Percentiles rank a stretch among this genome's conserved stretches.
phyloP scores from a whole-genome alignment of 805 yeast genomes.

The Candida chauliodis region DNA sequence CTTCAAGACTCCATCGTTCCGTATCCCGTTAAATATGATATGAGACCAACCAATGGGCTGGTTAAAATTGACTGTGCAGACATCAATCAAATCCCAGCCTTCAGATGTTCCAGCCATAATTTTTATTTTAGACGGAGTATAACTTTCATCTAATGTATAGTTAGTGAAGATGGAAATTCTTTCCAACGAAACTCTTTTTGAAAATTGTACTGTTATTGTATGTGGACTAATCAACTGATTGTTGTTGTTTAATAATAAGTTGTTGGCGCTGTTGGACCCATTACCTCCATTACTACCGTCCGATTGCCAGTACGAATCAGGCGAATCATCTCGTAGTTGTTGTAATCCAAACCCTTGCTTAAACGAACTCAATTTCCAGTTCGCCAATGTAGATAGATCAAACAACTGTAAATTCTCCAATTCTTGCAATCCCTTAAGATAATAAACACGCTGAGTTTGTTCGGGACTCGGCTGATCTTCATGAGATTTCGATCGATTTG shows the following conservation, averaged over 20 bases:
- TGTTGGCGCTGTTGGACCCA: constrained; percentile 69
- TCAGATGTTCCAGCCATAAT: constrained; percentile 72
- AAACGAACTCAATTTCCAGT: constrained; percentile 77
- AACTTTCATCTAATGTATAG: constrained; percentile 76
- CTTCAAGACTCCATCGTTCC: constrained; percentile 56
- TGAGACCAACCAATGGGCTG: constrained; percentile 81
- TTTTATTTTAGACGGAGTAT: constrained; percentile 74
- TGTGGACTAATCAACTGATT: constrained; percentile 68
- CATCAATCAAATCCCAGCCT: constrained; percentile 70
- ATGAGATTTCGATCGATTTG: constrained; percentile 1
- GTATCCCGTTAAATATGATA: constrained; percentile 51
- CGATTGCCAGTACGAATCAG: constrained; percentile 85
- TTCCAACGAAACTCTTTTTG: constrained; percentile 68
- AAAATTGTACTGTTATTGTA: constrained; percentile 69
- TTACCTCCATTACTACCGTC: constrained; percentile 60
- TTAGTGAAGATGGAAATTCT: constrained; percentile 71
- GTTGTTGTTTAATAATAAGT: constrained; percentile 62
- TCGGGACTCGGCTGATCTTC: constrained; percentile 33
- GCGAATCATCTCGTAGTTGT: constrained; percentile 71
- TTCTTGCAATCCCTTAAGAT: constrained; percentile 47
- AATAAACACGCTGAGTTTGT: constrained; percentile 38
- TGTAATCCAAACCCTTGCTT: constrained; percentile 71
- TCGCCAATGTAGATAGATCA: constrained; percentile 77
- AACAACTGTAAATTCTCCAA: constrained; percentile 56
- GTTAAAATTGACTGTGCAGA: constrained; percentile 51